Percentiles rank a stretch among this genome's conserved stretches.
Conservation (phyloP, 805 yeast genomes). For the Candida ulmi region DNA sequence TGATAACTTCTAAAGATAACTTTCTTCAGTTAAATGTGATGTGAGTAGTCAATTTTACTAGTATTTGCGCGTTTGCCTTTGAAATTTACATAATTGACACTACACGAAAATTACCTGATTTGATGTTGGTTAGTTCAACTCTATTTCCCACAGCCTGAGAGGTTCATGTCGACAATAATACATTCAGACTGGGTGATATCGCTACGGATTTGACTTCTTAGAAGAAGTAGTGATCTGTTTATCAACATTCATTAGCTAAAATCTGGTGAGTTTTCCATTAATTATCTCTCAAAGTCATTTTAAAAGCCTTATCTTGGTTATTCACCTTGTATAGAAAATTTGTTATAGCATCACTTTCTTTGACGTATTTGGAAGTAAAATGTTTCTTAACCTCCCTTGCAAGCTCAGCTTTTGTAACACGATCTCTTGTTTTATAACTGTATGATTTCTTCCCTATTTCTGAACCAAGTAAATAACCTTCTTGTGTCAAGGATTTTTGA, state of each 20-base stretch:
- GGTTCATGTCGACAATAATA: too few relatives aligned
- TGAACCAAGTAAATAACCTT: constrained; percentile 66
- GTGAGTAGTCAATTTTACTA: too few relatives aligned
- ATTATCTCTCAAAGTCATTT: constrained; percentile 26
- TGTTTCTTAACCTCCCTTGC: constrained; percentile 63
- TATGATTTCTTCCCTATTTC: constrained; percentile 69
- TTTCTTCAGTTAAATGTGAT: too few relatives aligned
- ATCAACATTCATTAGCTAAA: too few relatives aligned
- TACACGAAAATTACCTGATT: too few relatives aligned
- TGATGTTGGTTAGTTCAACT: too few relatives aligned
- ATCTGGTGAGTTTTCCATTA: neutral
- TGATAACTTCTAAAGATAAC: neutral
- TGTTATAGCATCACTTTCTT: constrained; percentile 83
- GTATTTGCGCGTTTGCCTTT: too few relatives aligned
- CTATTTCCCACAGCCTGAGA: too few relatives aligned
- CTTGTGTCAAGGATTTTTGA: constrained; percentile 57
- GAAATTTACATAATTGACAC: too few relatives aligned
- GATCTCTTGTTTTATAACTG: constrained; percentile 30
- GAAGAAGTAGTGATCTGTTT: too few relatives aligned
- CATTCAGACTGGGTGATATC: too few relatives aligned
- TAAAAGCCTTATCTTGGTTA: constrained; percentile 51
- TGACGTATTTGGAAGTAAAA: constrained; percentile 50
- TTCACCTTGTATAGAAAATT: constrained; percentile 83
- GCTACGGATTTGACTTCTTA: too few relatives aligned
- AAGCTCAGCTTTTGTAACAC: constrained; percentile 55